Evolutionary conservation across 78 protist species (phyloP).

Genomic region (Dictyostelium purpureum): DNA sequence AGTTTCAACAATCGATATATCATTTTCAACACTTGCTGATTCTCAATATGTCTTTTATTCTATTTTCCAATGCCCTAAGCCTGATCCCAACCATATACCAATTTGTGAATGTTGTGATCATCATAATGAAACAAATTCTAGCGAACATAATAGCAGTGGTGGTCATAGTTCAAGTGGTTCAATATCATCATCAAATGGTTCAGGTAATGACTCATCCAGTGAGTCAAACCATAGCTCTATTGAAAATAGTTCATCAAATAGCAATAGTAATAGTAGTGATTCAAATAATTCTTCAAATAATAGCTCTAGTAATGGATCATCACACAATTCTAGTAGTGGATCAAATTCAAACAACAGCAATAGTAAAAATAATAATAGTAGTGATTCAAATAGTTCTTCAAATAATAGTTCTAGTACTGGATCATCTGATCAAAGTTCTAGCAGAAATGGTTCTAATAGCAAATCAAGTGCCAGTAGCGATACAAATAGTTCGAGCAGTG

Average conservation of each 20-base stretch:
- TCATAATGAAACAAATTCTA: too few species aligned
- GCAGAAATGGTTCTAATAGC: too few species aligned
- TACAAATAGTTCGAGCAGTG: too few species aligned
- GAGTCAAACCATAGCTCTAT: not conserved
- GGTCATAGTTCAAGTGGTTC: not conserved
- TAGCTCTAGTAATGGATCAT: not conserved
- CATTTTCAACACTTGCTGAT: not conserved
- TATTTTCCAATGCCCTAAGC: not conserved
- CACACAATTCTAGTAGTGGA: not conserved
- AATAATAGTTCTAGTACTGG: not conserved
- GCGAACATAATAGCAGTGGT: not conserved
- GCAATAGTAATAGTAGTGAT: not conserved
- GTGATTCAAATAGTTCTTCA: not conserved
- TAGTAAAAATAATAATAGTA: not conserved
- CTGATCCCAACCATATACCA: not conserved
- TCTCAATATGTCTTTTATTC: conserved; percentile 34
- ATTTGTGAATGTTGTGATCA: not conserved
- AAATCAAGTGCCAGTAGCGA: too few species aligned
- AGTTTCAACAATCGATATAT: not conserved
- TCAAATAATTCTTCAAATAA: not conserved
- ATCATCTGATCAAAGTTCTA: too few species aligned
- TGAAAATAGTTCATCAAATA: not conserved
- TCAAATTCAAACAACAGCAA: too few species aligned
- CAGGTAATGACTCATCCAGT: too few species aligned
- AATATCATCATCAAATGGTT: not conserved